Percentiles rank a stretch among this genome's conserved stretches.
phyloP scores from a whole-genome alignment of 306 rosid species.

The Trichosanthes truncata region DNA sequence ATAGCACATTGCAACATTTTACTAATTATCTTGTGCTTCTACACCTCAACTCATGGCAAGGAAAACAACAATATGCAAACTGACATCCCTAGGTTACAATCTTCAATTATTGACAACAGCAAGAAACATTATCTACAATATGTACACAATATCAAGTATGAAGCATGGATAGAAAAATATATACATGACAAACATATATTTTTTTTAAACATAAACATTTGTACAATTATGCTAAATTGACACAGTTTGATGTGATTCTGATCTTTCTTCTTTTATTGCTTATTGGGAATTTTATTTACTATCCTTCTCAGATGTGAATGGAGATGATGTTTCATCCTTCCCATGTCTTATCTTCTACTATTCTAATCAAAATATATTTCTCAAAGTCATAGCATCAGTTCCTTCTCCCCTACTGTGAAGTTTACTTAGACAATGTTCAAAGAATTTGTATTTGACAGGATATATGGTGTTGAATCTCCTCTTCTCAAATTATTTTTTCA shows the following conservation, averaged over 20 bases:
- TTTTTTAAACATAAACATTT: not conserved
- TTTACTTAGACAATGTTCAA: not conserved
- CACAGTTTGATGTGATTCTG: not conserved
- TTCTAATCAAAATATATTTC: not conserved
- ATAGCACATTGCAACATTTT: not conserved
- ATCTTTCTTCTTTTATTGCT: not conserved
- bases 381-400: not conserved
- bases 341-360: not conserved
- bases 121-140: not conserved
- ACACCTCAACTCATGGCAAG: not conserved
- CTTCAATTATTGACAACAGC: not conserved
- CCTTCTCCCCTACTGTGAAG: not conserved
- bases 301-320: not conserved
- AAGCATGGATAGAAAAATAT: not conserved
- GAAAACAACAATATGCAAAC: not conserved
- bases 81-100: not conserved
- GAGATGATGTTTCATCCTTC: not conserved
- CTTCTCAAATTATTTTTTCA: not conserved
- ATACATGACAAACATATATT: not conserved
- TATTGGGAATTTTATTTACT: not conserved
- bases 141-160: not conserved
- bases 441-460: not conserved
- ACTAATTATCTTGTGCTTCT: not conserved
- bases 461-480: not conserved
- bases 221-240: not conserved